Evolutionary conservation across 2,329 filamentous ascomycete genomes (phyloP), one percentile per base, ranked within the genome.

Genomic region (Verticillium zaregamsianum): DNA sequence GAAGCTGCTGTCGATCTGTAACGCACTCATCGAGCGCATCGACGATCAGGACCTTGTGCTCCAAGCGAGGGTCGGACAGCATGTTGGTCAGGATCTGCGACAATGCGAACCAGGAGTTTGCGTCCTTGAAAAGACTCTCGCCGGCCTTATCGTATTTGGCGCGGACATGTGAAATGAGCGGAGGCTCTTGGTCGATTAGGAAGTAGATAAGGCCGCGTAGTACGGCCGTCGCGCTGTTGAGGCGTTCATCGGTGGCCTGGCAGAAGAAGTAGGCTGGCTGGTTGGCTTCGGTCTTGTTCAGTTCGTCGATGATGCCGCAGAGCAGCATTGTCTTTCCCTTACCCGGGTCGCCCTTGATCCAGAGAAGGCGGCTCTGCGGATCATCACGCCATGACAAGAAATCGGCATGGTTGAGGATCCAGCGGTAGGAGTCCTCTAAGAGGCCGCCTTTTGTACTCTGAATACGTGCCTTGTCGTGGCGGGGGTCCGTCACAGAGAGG

Each of bases 241-340:
- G 52, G 0, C 66, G 61, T 0, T 62, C 25, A 55, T 80, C 67
- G 5, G 73, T 74, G 11, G 70, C 69, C 64, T 83, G 73, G 65
- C 76, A 83, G 68, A 82, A 78, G 68, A 80, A 80, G 62, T 68
- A 77, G 71, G 63, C 3, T 58, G 62, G 0, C 11, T 35, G 3
- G 15, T 45, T n/a, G 17, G 39, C n/a, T n/a, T 45, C 39, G 7
- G 39, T 45, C 25, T 62, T 58, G 23, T 61, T 14, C 20, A 77
- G 63, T 35, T 77, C 67, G 61, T 77, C 59, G 49, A 79, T 72
- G 37, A 79, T 74, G 3, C 75, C 74, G 14, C 71, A 75, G 0
- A 80, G 58, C 0, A 79, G 64, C 74, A 80, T 80, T 0, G 77
- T 80, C 65, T 80, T 81, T 3, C 77, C 78, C 39, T 77, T 80